Evolutionary conservation across 495 filamentous ascomycete genomes (phyloP).

Genomic region (Cercophora samala): DNA sequence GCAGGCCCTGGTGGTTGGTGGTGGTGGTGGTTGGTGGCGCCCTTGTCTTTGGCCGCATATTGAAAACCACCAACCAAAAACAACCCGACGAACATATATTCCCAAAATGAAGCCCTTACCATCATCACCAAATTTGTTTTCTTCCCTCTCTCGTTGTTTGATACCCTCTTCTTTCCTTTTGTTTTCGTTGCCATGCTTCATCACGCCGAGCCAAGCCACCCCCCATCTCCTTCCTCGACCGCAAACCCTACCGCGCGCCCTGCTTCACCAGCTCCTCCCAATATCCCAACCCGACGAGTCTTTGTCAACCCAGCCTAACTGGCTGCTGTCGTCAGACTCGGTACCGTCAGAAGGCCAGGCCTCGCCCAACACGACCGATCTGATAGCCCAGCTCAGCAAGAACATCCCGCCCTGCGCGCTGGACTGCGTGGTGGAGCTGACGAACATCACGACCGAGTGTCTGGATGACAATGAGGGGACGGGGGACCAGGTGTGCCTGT

Average conservation of each 20-base stretch:
- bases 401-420: neutral
- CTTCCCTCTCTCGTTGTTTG: neutral
- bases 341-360: too few relatives aligned
- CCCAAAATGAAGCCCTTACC: neutral
- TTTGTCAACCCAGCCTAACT: too few relatives aligned
- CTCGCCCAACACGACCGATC: too few relatives aligned
- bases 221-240: neutral
- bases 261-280: too few relatives aligned
- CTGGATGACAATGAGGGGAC: neutral
- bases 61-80: too few relatives aligned
- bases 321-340: too few relatives aligned
- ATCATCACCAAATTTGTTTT: neutral
- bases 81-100: too few relatives aligned
- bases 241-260: neutral
- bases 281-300: too few relatives aligned
- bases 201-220: neutral
- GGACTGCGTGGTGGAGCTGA: constrained; percentile 3
- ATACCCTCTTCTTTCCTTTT: neutral
- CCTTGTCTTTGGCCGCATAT: too few relatives aligned
- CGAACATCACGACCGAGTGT: neutral
- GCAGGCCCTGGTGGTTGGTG: too few relatives aligned
- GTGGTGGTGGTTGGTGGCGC: too few relatives aligned
- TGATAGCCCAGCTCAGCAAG: neutral
- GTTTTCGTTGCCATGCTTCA: neutral
- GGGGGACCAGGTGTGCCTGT: constrained; percentile 1